Conservation (phyloP, 1,139 yeast species). For the Candida anutae region DNA sequence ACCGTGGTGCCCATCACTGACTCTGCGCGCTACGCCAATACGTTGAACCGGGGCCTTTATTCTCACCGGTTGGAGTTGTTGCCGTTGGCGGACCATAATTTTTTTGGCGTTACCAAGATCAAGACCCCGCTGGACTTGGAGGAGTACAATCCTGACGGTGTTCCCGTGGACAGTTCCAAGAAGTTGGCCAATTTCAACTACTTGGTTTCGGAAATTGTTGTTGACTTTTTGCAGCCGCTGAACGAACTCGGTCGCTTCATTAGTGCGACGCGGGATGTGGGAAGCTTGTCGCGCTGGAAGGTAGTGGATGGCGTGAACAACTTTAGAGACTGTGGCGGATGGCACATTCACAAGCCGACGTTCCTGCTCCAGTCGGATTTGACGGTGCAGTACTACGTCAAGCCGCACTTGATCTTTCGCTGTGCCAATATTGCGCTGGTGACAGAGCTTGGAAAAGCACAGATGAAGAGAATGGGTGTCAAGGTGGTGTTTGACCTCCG, state of each 20-base stretch:
- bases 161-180: conserved; percentile 40
- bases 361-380: conserved; percentile 8
- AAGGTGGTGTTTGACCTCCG: conserved; percentile 62
- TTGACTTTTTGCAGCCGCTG: conserved; percentile 44
- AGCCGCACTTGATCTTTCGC: conserved; percentile 51
- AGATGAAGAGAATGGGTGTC: conserved; percentile 40
- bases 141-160: conserved; percentile 24
- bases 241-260: conserved; percentile 48
- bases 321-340: conserved; percentile 80
- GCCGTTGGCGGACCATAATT: conserved; percentile 75
- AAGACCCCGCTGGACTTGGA: conserved; percentile 21
- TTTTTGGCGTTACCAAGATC: conserved; percentile 42
- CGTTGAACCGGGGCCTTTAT: conserved; percentile 42
- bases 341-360: conserved; percentile 35
- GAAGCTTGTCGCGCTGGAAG: conserved; percentile 48
- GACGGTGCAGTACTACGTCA: conserved; percentile 30
- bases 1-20: conserved; percentile 58
- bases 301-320: conserved; percentile 60
- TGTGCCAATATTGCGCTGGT: conserved; percentile 53
- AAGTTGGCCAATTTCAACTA: conserved; percentile 49
- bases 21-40: conserved; percentile 49
- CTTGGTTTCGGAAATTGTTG: conserved; percentile 44
- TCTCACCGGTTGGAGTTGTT: conserved; percentile 52
- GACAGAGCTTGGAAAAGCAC: conserved; percentile 37
- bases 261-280: conserved; percentile 26